Base-by-base conservation (phyloP, 2,329 filamentous ascomycete species). In the Cordyceps farinosa region DNA sequence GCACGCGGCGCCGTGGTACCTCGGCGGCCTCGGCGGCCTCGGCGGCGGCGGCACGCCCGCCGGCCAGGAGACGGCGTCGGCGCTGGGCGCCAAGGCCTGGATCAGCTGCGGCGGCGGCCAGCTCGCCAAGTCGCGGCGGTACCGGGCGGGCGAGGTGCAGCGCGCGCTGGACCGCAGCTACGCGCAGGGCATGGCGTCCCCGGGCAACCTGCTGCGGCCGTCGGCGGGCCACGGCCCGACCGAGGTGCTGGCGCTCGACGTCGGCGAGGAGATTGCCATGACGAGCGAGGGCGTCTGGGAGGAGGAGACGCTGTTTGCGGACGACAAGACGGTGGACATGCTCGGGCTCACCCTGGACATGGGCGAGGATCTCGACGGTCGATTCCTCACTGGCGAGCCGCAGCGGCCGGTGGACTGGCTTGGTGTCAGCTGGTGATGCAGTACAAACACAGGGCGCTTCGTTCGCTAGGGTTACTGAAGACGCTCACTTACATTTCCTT, bases 51-150 rank as follows among this genome's bases (percentile, higher is more conserved):
- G 86, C 1, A 80, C 81, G 10, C 83, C 85, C 0, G 79, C 81
- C 11, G 87, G 87, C 0, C 71, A 82, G 32, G 80, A 85, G 63
- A 83, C 87, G 32, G 85, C 85, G 2, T 73, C 77, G 44, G 78
- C 77, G 27, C 72, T 87, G 1, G 79, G 79, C 13, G 84, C 84
- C 4, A 78, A 77, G 62, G 76, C 79, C 1, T 90, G 87, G 87
- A 79, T 90, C 27, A 81, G 81, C 62, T 86, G 87, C 66, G 86
- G 88, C 67, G 84, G 82, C 5, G 80, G 84, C 34, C 3, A 83
- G 80, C 77, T 82, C 69, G 76, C 86, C 5, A 79, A 77, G 65
- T 83, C 80, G 15, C 74, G 71, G 57, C 76, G 73, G 56, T 84
- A 78, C 69, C 72, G 70, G 0, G 67, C 71, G 9, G 76, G 82